Base-by-base conservation (phyloP, 371 early-diverging fungal species). In the Apophysomyces variabilis region DNA sequence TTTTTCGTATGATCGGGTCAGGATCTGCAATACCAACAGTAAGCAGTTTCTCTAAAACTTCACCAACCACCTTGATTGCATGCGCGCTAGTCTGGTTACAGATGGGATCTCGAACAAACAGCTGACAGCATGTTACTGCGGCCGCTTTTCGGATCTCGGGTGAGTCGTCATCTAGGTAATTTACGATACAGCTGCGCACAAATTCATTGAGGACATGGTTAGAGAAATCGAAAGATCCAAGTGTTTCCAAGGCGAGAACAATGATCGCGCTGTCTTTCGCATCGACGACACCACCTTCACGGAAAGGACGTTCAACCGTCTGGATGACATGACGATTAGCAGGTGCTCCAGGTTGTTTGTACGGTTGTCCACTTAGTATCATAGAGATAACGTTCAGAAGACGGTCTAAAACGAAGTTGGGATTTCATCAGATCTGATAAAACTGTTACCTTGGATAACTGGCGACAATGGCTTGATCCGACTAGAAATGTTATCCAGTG, bases 21-120 rank as follows among this genome's bases (percentile, higher is more conserved):
- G 88, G 87, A 73, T 99, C 99, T 1, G 96, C 92, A 65, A 98
- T 92, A 1, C 95, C 97, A 0, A 95, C 95, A 0, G 90, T 88
- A 65, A 97, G 75, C 39, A 99, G 80, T 69, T 90, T 89, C 69
- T 94, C 95, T 26, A 98, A 78, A 0, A 97, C 92, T 62, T 96
- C 96, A 35, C 92, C 89, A 5, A 96, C 93, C 4, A 96, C 90
- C 71, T 94, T 90, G 60, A 93, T 90, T 7, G 94, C 90, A 66
- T 96, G 89, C 7, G 88, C 89, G 65, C 93, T 93, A 18, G 91
- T 92, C 74, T 95, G 89, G 60, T 86, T 84, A 62, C 89, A 89
- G 43, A 92, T 89, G 1, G 89, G 90, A 67, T 92, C 93, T 5
- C 89, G 86, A 14, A 86, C 83, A 68, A 94, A 88, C 4, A 98